phyloP scores from a whole-genome alignment of 257 asterid species.

The Anisodus tanguticus region DNA sequence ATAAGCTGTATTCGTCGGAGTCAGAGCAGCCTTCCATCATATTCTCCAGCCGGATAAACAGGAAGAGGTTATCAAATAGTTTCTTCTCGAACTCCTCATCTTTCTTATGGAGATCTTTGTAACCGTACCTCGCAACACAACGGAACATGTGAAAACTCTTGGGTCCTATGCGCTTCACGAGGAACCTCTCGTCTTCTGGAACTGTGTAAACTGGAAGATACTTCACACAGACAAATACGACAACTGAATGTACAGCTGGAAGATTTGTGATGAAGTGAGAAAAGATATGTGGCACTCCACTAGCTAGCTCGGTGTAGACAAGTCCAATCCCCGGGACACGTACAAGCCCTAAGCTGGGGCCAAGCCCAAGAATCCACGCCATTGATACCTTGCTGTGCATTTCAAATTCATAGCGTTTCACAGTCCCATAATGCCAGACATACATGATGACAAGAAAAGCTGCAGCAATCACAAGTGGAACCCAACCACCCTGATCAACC shows the following conservation, averaged over 20 bases:
- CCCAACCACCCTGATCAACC: constrained; percentile 98
- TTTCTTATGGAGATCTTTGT: constrained; percentile 87
- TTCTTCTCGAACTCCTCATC: constrained; percentile 90
- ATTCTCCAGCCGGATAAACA: constrained; percentile 81
- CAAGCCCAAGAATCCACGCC: constrained; percentile 96
- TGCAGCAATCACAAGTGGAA: constrained; percentile 88
- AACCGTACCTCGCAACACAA: constrained; percentile 90
- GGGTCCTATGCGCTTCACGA: constrained; percentile 91
- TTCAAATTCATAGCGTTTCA: constrained; percentile 89
- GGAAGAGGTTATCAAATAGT: constrained; percentile 73
- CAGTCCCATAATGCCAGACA: constrained; percentile 90
- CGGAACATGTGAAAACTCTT: constrained; percentile 93
- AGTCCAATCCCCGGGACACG: constrained; percentile 98
- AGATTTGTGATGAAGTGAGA: constrained; percentile 94
- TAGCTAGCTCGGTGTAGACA: constrained; percentile 94
- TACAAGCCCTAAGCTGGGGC: constrained; percentile 94
- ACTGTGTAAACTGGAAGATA: constrained; percentile 95
- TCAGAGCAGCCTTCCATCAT: constrained; percentile 99
- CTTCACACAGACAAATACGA: constrained; percentile 87
- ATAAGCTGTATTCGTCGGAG: constrained; percentile 80
- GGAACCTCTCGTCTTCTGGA: constrained; percentile 86
- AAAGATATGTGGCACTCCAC: constrained; percentile 93
- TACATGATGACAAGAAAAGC: constrained; percentile 84
- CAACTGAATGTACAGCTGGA: constrained; percentile 89
- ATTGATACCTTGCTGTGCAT: constrained; percentile 96